Base-by-base conservation (phyloP, 169 alveolate genomes). In the Amoebophrya sp. region DNA sequence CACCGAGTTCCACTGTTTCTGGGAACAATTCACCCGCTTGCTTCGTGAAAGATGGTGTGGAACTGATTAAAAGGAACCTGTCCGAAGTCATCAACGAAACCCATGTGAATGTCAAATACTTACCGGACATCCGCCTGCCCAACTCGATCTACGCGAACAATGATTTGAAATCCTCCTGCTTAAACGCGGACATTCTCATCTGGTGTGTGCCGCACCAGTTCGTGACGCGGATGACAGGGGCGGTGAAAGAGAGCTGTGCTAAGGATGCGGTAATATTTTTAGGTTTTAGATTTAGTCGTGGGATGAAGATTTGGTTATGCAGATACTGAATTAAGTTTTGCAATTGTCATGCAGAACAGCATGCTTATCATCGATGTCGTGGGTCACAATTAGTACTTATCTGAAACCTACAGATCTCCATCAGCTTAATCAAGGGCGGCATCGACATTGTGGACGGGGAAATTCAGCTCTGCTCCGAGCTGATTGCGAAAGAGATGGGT, bases 361-460 rank as follows among this genome's bases (percentile, higher is more conserved):
- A 2, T 41, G 23, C 23, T 7, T 2, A 41, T 41, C 54, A 41
- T 12, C 54, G 12, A 41, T 41, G 23, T 41, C 23, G 54, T 41
- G 54, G 54, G 2, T 41, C 54, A n/a, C n/a, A n/a, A n/a, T n/a
- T n/a, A n/a, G n/a, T n/a, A n/a, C n/a, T n/a, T n/a, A n/a, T n/a
- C n/a, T n/a, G n/a, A n/a, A n/a, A n/a, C n/a, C n/a, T n/a, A 7
- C 40, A 23, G 40, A 18, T 77, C 23, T 77, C 94, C 10, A 91
- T 93, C 23, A 89, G 92, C 14, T 93, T 93, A 7, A 77, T 93
- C 55, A 93, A 93, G 77, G 94, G 94, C 39, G 94, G 94, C 47
- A 40, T 93, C 23, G 41, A 90, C 66, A 40, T 90, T 29, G 89
- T 54, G 40, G 54, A 35, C 32, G 89, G 92, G 77, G 32, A 55